Evolutionary conservation across 257 asterid species (phyloP).

Genomic region (Petunia axillaris): DNA sequence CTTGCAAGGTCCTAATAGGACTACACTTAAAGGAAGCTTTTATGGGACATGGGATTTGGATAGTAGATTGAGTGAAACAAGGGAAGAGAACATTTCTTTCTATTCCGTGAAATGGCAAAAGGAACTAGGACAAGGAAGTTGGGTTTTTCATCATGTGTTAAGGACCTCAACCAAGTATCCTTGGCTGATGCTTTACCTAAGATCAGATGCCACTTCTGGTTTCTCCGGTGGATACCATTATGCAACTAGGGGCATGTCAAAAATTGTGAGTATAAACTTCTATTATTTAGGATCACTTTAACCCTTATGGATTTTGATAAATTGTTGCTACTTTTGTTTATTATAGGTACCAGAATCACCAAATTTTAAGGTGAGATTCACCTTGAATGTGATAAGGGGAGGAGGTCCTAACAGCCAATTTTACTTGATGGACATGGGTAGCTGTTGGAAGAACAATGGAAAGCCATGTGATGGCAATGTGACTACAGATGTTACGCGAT

Average conservation of each 20-base stretch:
- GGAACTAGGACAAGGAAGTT: constrained; percentile 75
- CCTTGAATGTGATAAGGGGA: constrained; percentile 63
- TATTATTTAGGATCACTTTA: background rate
- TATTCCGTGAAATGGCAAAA: constrained; percentile 79
- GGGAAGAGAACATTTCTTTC: constrained; percentile 43
- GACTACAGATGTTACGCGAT: constrained; percentile 73
- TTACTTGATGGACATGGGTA: constrained; percentile 84
- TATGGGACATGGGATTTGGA: constrained; percentile 74
- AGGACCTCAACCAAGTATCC: constrained; percentile 78
- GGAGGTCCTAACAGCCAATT: constrained; percentile 82
- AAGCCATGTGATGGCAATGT: constrained; percentile 70
- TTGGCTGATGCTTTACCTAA: constrained; percentile 86
- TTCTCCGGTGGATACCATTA: constrained; percentile 89
- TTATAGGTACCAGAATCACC: constrained; percentile 85
- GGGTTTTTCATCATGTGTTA: constrained; percentile 72
- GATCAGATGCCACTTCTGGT: constrained; percentile 78
- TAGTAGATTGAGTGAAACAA: constrained; percentile 40
- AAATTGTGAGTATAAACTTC: constrained; percentile 51
- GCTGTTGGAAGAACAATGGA: constrained; percentile 96
- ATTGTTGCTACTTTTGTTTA: background rate
- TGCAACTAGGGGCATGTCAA: constrained; percentile 79
- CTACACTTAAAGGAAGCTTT: constrained; percentile 59
- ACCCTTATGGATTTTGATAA: background rate
- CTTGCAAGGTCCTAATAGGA: constrained; percentile 45
- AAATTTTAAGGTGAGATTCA: constrained; percentile 71